phyloP scores from a whole-genome alignment of 768 basidiomycete genomes.

The Epithele typhae region DNA sequence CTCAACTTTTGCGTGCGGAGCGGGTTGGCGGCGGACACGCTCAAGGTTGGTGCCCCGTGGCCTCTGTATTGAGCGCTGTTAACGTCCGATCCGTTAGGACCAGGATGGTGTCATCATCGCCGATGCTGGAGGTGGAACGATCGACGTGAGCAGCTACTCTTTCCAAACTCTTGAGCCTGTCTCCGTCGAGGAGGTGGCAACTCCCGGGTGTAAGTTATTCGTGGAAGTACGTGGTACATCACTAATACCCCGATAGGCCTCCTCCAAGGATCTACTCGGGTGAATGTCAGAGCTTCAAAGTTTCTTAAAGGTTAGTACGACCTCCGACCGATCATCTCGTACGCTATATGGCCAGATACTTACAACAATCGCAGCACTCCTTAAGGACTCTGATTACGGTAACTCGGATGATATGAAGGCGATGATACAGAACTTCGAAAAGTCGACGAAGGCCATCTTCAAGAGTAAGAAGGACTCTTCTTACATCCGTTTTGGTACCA shows the following conservation, averaged over 20 bases:
- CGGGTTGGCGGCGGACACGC: conserved; percentile 36
- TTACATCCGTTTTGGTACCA: conserved; percentile 39
- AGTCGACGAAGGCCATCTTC: conserved; percentile 39
- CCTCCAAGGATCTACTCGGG: conserved; percentile 37
- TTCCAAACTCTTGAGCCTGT: conserved; percentile 6
- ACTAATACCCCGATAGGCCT: conserved; percentile 33
- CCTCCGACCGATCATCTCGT: not conserved
- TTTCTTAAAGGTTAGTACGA: conserved; percentile 29
- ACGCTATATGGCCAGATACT: conserved; percentile 31
- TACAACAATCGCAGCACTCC: conserved; percentile 23
- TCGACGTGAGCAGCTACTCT: conserved; percentile 38
- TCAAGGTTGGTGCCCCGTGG: conserved; percentile 25
- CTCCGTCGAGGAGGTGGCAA: conserved; percentile 33
- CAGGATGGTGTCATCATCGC: conserved; percentile 44
- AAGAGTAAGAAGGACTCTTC: conserved; percentile 34
- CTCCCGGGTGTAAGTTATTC: conserved; percentile 28
- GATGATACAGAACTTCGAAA: conserved; percentile 37
- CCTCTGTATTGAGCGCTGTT: not conserved
- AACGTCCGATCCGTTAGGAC: conserved; percentile 35
- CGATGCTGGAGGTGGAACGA: conserved; percentile 47
- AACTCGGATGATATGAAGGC: conserved; percentile 29
- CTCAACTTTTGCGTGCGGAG: conserved; percentile 52
- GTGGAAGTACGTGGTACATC: not conserved
- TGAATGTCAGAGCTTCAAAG: conserved; percentile 30
- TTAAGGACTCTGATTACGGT: conserved; percentile 29